These are phyloP conservation scores for Backusella psychrophila DNA, from an alignment of 192 early-diverging fungal species.

Conservation along the genomic window DNA sequence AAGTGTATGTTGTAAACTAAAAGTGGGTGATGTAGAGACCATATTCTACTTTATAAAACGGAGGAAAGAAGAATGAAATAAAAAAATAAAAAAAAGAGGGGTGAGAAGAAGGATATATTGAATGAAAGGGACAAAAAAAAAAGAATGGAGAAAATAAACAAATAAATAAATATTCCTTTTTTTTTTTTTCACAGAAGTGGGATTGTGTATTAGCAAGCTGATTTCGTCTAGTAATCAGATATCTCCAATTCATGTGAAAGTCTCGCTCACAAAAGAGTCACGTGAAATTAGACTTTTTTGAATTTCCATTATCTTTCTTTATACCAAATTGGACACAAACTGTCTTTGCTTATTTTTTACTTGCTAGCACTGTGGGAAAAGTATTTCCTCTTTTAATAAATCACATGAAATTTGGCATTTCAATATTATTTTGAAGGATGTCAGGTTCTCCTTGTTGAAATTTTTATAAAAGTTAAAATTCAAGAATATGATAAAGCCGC, in stretches of 20 bases:
- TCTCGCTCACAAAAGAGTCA: background rate
- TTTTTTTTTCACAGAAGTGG: conserved; percentile 1
- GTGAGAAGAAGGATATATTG: background rate
- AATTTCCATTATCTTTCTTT: background rate
- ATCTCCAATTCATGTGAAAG: background rate
- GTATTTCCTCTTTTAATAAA: background rate
- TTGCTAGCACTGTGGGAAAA: background rate
- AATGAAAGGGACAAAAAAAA: too few relatives aligned
- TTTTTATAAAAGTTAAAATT: background rate
- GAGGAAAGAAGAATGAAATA: background rate
- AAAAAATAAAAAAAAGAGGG: too few relatives aligned
- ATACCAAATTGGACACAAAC: background rate
- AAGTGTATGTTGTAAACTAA: conserved; percentile 47
- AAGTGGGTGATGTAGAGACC: conserved; percentile 24
- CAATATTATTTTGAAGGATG: background rate
- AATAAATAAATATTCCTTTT: background rate
- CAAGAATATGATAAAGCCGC: background rate
- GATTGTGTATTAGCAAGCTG: conserved; percentile 3
- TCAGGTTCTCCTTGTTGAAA: background rate
- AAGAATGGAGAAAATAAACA: background rate
- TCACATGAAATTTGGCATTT: background rate
- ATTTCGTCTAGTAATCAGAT: background rate
- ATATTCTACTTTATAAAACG: background rate
- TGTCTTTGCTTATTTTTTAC: background rate
- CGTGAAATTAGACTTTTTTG: background rate